Base-by-base conservation (phyloP, 768 basidiomycete species). In the Daedalea quercina region DNA sequence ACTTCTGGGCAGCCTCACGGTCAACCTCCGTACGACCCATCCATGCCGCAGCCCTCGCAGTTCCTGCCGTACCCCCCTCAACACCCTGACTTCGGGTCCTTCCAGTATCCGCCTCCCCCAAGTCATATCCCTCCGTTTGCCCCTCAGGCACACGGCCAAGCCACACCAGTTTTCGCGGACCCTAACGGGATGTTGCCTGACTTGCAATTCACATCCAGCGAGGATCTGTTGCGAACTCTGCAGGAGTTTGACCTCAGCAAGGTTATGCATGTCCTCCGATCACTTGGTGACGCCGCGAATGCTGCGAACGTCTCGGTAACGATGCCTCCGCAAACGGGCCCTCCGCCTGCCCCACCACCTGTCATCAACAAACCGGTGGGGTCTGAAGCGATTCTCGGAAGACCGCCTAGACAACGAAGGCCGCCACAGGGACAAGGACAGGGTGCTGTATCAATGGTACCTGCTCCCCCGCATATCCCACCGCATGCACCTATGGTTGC, bases 171-270 rank as follows among this genome's bases (percentile, higher is more conserved):
- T 70, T 69, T 55, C 65, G 54, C 62, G 49, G 47, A 67, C 60
- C 53, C 54, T 23, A n/a, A 15, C 23, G 43, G 12, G 26, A 42
- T 52, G 19, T 45, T 57, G n/a, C 68, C 71, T 15, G 73, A 72
- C 23, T 62, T 76, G n/a, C 66, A 64, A 6, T 70, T 70, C 51
- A 73, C 75, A 12, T 84, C 84, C 23, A 86, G 80, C 60, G 88
- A 90, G 45, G 85, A 88, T 54, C 78, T 90, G 43, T 69, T 90
- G 42, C 85, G 82, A 31, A 81, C 80, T 11, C 67, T 90, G 46
- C 87, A 90, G 63, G 80, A 83, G 45, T 70, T 90, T 55, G 88
- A 90, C 58, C 72, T 85, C 52, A 75, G 83, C 48, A 87, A 83
- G 69, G 78, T 90, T 52, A 79, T 85, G 0, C 76, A 72, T 50